Evolutionary conservation across 805 yeast genomes (phyloP).

Genomic region (Kazachstania psychrophila): DNA sequence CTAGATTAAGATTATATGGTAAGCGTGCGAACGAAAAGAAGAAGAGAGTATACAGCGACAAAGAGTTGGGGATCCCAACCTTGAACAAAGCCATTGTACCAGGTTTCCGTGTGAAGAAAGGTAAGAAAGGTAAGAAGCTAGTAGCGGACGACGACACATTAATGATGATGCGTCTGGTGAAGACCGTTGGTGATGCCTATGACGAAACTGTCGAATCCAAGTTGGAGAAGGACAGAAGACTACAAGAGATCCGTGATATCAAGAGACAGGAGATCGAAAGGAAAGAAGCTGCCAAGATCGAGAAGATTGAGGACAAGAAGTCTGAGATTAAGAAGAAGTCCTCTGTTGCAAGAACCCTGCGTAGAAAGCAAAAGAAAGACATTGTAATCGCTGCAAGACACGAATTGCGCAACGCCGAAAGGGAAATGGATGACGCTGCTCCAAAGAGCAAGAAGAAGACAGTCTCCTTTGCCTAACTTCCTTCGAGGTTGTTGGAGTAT

Average conservation of each 20-base stretch:
- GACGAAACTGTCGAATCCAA: slow-evolving; percentile 79
- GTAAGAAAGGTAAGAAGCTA: slow-evolving; percentile 82
- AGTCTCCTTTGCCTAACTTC: slow-evolving; percentile 44
- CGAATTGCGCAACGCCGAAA: slow-evolving; percentile 8
- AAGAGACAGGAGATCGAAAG: slow-evolving; percentile 81
- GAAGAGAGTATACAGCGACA: slow-evolving; percentile 48
- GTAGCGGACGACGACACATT: slow-evolving; percentile 59
- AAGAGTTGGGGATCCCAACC: slow-evolving; percentile 68
- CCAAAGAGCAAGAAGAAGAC: slow-evolving; percentile 31
- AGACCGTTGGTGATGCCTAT: slow-evolving; percentile 70
- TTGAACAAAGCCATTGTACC: slow-evolving; percentile 80
- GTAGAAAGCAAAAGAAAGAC: slow-evolving; percentile 46
- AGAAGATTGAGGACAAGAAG: slow-evolving; percentile 67
- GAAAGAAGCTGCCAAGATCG: slow-evolving; percentile 61
- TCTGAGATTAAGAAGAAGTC: slow-evolving; percentile 67
- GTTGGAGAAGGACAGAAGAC: slow-evolving; percentile 77
- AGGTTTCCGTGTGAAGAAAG: slow-evolving; percentile 65
- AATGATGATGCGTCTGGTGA: slow-evolving; percentile 59
- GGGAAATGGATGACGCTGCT: slow-evolving; percentile 11
- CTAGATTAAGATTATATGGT: slow-evolving; percentile 58
- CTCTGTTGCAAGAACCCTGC: slow-evolving; percentile 53
- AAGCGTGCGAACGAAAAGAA: slow-evolving; percentile 49
- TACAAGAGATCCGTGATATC: slow-evolving; percentile 82
- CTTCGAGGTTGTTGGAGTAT: no score
- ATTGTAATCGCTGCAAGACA: slow-evolving; percentile 6